Percentiles rank a stretch among this genome's conserved stretches.
Evolutionary conservation across 441 rosid genomes (phyloP).

Genomic region (Gossypium davidsonii): DNA sequence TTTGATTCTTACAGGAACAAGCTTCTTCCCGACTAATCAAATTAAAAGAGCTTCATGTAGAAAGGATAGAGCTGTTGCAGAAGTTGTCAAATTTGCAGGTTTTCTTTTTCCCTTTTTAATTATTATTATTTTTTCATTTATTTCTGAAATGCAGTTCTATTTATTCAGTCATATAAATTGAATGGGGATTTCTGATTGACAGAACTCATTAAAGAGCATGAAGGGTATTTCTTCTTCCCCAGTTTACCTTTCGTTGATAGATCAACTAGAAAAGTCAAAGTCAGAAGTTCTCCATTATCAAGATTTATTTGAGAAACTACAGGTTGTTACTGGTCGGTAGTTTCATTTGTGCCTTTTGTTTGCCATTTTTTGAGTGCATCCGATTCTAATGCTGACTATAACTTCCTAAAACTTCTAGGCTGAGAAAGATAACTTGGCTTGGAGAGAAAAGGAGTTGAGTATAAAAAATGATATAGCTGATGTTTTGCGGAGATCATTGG

Average conservation of each 20-base stretch:
- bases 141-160: constrained; percentile 19
- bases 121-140: constrained; percentile 1
- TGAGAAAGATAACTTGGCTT: constrained; percentile 75
- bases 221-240: constrained; percentile 69
- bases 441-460: constrained; percentile 84
- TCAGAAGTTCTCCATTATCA: constrained; percentile 59
- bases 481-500: constrained; percentile 64
- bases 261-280: constrained; percentile 74
- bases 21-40: constrained; percentile 60
- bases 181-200: constrained; percentile 34
- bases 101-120: background rate
- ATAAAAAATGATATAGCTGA: constrained; percentile 70
- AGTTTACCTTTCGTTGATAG: constrained; percentile 49
- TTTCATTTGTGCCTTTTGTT: constrained; percentile 36
- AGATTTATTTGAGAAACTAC: constrained; percentile 77
- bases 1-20: constrained; percentile 53
- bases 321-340: constrained; percentile 79
- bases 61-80: constrained; percentile 58
- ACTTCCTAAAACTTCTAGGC: constrained; percentile 39
- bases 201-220: constrained; percentile 70
- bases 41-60: constrained; percentile 65
- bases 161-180: constrained; percentile 23
- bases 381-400: constrained; percentile 30
- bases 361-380: constrained; percentile 19
- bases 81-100: constrained; percentile 65